phyloP scores from a whole-genome alignment of 2,329 filamentous ascomycete genomes.

The Aspergillus ochraceus region DNA sequence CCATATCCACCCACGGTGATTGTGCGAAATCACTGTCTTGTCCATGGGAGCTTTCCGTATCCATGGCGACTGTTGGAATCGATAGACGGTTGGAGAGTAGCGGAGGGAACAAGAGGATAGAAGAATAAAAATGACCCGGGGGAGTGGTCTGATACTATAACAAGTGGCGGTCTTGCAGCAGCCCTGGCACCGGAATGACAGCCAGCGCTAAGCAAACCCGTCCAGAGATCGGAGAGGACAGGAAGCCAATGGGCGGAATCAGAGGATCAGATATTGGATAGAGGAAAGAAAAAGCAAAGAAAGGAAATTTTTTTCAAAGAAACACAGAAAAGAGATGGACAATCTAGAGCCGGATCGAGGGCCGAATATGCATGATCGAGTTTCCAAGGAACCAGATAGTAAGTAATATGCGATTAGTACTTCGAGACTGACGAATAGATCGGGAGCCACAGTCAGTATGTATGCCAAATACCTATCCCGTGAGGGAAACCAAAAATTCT shows the following conservation, averaged over 20 bases:
- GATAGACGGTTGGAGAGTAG: slow-evolving; percentile 1
- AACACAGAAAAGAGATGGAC: slow-evolving; percentile 16
- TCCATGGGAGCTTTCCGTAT: slow-evolving; percentile 45
- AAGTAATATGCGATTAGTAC: slow-evolving; percentile 23
- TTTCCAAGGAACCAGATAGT: slow-evolving; percentile 24
- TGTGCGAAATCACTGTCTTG: slow-evolving; percentile 47
- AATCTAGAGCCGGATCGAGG: slow-evolving; percentile 46
- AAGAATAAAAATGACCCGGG: slow-evolving; percentile 23
- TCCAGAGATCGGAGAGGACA: neutral
- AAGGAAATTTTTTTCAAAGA: slow-evolving; percentile 5
- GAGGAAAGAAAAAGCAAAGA: slow-evolving; percentile 12
- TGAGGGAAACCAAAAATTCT: slow-evolving; percentile 6
- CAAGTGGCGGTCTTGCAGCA: slow-evolving; percentile 1
- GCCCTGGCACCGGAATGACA: neutral
- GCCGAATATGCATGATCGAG: slow-evolving; percentile 52
- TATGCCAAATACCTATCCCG: slow-evolving; percentile 6
- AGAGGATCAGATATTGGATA: neutral
- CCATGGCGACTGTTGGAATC: slow-evolving; percentile 34
- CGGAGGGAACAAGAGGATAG: neutral
- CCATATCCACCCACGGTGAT: slow-evolving; percentile 48
- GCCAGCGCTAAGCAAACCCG: neutral
- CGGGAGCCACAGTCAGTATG: slow-evolving; percentile 2
- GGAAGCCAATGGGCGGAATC: slow-evolving; percentile 4
- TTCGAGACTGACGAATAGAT: slow-evolving; percentile 16
- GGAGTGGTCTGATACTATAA: slow-evolving; percentile 23